phyloP scores from a whole-genome alignment of 1,284 basidiomycete species.

The Malassezia pachydermatis region DNA sequence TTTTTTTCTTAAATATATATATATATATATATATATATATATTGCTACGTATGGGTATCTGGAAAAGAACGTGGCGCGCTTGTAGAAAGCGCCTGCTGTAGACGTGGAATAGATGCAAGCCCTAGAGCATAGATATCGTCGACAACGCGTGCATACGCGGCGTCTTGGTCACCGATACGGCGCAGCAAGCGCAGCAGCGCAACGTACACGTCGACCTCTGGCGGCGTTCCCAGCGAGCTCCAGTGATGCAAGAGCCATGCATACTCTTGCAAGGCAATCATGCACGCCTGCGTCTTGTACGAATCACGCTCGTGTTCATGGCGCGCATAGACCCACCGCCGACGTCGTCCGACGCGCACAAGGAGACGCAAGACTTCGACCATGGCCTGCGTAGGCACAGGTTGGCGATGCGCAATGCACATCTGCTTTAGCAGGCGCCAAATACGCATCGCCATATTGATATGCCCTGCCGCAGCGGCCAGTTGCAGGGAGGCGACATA shows the following conservation, averaged over 20 bases:
- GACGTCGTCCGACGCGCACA: too few relatives aligned
- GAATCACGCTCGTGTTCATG: not conserved
- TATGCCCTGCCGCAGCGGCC: slow-evolving; percentile 24
- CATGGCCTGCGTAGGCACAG: not conserved
- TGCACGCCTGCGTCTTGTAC: not conserved
- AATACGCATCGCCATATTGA: slow-evolving; percentile 24
- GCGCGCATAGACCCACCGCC: too few relatives aligned
- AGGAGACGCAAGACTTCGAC: too few relatives aligned
- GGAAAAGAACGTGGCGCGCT: not conserved
- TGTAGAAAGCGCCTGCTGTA: not conserved
- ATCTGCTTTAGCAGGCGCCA: slow-evolving; percentile 30
- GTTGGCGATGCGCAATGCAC: not conserved
- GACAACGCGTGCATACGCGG: slow-evolving; percentile 3
- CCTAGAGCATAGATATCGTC: slow-evolving; percentile 8
- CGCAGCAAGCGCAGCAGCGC: slow-evolving; percentile 10
- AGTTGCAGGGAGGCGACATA: slow-evolving; percentile 26
- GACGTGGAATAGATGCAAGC: not conserved
- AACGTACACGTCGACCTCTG: slow-evolving; percentile 5
- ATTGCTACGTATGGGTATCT: slow-evolving; percentile 4
- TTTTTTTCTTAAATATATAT: too few relatives aligned
- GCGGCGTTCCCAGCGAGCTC: not conserved
- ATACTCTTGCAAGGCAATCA: slow-evolving; percentile 13
- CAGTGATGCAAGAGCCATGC: slow-evolving; percentile 15
- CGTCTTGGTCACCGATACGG: slow-evolving; percentile 4
- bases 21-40: too few relatives aligned